These are phyloP conservation scores for Solanum sejunctum DNA, from an alignment of 257 asterid species.

Conservation along the genomic window DNA sequence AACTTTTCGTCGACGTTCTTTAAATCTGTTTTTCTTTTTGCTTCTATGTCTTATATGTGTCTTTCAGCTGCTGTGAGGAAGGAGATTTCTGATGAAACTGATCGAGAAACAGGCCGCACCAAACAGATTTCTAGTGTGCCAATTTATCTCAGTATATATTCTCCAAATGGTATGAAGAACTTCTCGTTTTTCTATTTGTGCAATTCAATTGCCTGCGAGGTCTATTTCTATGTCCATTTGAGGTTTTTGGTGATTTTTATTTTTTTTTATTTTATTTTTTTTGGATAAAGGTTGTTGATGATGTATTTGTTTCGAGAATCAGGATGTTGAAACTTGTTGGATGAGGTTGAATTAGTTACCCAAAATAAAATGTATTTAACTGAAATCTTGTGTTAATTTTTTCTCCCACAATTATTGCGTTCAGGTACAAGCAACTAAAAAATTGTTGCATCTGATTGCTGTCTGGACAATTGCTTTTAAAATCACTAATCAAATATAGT, in stretches of 20 bases:
- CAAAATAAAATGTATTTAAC: neutral
- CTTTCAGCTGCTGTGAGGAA: slow-evolving; percentile 52
- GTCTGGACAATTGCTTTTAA: neutral
- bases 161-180: slow-evolving; percentile 46
- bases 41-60: neutral
- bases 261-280: neutral
- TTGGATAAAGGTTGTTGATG: neutral
- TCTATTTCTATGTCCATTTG: neutral
- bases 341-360: neutral
- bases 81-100: slow-evolving; percentile 74
- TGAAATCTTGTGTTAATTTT: neutral
- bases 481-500: neutral
- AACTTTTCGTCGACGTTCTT: neutral
- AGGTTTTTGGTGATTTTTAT: neutral
- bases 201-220: neutral
- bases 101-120: slow-evolving; percentile 61
- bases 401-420: neutral
- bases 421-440: neutral
- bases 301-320: neutral
- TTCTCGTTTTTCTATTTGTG: neutral
- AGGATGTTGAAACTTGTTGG: neutral
- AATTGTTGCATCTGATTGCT: neutral
- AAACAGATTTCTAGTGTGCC: slow-evolving; percentile 60
- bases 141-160: slow-evolving; percentile 58
- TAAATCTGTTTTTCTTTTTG: neutral